Conservation (phyloP, 306 rosid species). For the Myrica gale region DNA sequence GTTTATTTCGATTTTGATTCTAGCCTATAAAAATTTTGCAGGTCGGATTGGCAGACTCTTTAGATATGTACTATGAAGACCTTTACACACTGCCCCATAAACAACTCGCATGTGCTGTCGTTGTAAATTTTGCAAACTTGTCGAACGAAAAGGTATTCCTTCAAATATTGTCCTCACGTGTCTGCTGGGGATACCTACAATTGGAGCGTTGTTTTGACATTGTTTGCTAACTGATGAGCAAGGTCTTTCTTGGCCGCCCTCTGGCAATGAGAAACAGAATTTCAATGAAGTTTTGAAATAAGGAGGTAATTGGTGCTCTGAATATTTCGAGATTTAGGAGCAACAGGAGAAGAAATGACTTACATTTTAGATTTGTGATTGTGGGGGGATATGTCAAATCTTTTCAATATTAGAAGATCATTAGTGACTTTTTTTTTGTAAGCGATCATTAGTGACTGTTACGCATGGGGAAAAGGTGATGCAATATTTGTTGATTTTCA, state of each 20-base stretch:
- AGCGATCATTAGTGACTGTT: no score
- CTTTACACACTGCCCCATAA: slow-evolving; percentile 62
- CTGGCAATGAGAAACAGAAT: slow-evolving; percentile 1
- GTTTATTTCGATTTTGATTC: slow-evolving; percentile 14
- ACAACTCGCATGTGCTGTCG: slow-evolving; percentile 57
- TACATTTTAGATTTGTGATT: neutral
- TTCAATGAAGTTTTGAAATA: slow-evolving; percentile 10
- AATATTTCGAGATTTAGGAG: neutral
- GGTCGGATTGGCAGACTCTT: slow-evolving; percentile 72
- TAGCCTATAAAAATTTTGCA: slow-evolving; percentile 41
- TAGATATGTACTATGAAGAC: slow-evolving; percentile 84
- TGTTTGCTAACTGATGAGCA: slow-evolving; percentile 3
- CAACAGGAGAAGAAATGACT: neutral
- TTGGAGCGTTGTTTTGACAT: slow-evolving; percentile 12
- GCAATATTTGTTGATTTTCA: no score
- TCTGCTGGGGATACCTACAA: slow-evolving; percentile 4
- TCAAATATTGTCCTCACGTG: slow-evolving; percentile 1
- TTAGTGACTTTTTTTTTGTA: no score
- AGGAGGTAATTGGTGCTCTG: neutral
- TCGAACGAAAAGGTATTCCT: slow-evolving; percentile 57
- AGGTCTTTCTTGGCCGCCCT: slow-evolving; percentile 12
- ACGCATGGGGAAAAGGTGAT: no score
- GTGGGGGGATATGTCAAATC: neutral
- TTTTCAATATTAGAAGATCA: no score
- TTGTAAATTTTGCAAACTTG: slow-evolving; percentile 43